Percentiles rank a stretch among this genome's conserved stretches.
phyloP scores from a whole-genome alignment of 2,329 filamentous ascomycete genomes.

The Leptographium lundbergii region DNA sequence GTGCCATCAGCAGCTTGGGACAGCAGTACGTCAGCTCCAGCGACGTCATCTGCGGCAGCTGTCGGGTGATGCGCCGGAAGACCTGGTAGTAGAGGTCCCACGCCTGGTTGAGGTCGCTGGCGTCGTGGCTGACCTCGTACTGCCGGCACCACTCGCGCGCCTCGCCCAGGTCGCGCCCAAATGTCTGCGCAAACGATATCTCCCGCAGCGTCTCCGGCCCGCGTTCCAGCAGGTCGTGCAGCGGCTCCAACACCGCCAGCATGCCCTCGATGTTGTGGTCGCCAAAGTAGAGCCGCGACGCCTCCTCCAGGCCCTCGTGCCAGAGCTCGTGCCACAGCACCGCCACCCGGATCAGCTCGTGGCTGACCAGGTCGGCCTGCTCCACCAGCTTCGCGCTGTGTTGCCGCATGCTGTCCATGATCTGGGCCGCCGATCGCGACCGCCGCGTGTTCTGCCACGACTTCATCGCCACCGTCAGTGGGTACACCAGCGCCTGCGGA shows the following conservation, averaged over 20 bases:
- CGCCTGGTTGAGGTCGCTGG: slow-evolving; percentile 90
- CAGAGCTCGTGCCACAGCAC: slow-evolving; percentile 98
- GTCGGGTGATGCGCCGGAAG: slow-evolving; percentile 87
- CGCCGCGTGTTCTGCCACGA: slow-evolving; percentile 70
- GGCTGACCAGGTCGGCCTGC: slow-evolving; percentile 88
- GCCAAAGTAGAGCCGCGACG: slow-evolving; percentile 90
- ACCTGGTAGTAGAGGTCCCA: slow-evolving; percentile 99
- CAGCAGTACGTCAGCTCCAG: slow-evolving; percentile 95
- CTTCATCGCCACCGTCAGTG: slow-evolving; percentile 95
- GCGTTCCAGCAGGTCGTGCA: slow-evolving; percentile 82
- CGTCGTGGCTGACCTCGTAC: slow-evolving; percentile 77
- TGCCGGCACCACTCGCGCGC: slow-evolving; percentile 93
- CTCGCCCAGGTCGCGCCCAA: slow-evolving; percentile 88
- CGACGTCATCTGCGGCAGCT: slow-evolving; percentile 82
- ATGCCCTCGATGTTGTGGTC: slow-evolving; percentile 97
- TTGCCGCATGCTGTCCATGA: slow-evolving; percentile 97
- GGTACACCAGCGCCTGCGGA: slow-evolving; percentile 92
- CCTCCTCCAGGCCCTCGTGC: slow-evolving; percentile 97
- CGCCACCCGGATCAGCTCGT: slow-evolving; percentile 91
- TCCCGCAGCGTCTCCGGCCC: slow-evolving; percentile 90
- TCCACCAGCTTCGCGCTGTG: slow-evolving; percentile 89
- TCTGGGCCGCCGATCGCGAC: slow-evolving; percentile 76
- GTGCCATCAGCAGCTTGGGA: slow-evolving; percentile 75
- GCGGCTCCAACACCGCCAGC: slow-evolving; percentile 78
- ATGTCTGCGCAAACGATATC: slow-evolving; percentile 94